Percentiles rank a stretch among this genome's conserved stretches.
Conservation (phyloP, 2,329 filamentous ascomycete species). For the Cercospora zeae-maydis region DNA sequence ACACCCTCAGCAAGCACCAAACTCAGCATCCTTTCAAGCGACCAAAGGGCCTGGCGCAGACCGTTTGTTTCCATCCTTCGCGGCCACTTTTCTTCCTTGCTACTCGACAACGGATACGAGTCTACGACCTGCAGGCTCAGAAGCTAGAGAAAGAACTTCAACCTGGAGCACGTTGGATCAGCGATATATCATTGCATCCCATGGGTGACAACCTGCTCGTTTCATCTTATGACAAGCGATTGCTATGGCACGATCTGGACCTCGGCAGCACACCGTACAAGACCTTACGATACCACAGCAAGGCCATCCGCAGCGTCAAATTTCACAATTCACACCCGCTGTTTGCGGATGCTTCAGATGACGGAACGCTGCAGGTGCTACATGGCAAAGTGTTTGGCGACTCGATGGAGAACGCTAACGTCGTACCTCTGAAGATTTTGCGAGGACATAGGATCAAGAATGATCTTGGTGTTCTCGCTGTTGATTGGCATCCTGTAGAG, state of each 20-base stretch:
- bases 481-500: slow-evolving; percentile 93
- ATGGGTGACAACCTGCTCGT: slow-evolving; percentile 92
- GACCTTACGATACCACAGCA: slow-evolving; percentile 88
- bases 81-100: slow-evolving; percentile 94
- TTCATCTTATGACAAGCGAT: slow-evolving; percentile 86
- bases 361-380: slow-evolving; percentile 92
- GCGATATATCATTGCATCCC: slow-evolving; percentile 86
- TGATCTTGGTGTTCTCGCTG: slow-evolving; percentile 83
- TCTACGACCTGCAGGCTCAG: slow-evolving; percentile 89
- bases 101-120: slow-evolving; percentile 86
- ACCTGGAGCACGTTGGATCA: slow-evolving; percentile 92
- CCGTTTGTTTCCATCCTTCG: slow-evolving; percentile 89
- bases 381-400: slow-evolving; percentile 94
- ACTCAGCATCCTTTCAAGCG: slow-evolving; percentile 91
- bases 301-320: slow-evolving; percentile 83
- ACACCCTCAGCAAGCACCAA: slow-evolving; percentile 90
- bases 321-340: slow-evolving; percentile 78
- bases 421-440: slow-evolving; percentile 92
- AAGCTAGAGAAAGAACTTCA: slow-evolving; percentile 90
- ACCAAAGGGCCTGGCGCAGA: slow-evolving; percentile 72
- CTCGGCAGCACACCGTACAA: slow-evolving; percentile 89
- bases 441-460: slow-evolving; percentile 83
- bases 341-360: slow-evolving; percentile 92
- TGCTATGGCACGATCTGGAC: slow-evolving; percentile 96
- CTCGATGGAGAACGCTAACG: slow-evolving; percentile 91